Percentiles rank a stretch among this genome's conserved stretches.
phyloP scores from a whole-genome alignment of 2,329 filamentous ascomycete genomes.

The Parasarocladium wereldwijsianum region DNA sequence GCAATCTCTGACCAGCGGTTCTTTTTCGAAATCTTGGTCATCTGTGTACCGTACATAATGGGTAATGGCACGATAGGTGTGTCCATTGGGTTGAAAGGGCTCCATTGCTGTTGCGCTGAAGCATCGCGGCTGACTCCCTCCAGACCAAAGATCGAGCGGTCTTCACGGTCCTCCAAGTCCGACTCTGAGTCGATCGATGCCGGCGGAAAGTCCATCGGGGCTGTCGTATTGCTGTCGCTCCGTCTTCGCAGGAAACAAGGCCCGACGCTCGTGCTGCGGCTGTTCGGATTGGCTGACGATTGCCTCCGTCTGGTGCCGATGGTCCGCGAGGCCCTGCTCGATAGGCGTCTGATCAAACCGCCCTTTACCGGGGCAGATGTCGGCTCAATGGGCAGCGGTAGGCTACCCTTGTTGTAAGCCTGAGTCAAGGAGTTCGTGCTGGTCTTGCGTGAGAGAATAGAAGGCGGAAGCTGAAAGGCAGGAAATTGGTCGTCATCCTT shows the following conservation, averaged over 20 bases:
- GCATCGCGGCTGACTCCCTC: not conserved
- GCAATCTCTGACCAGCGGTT: slow-evolving; percentile 56
- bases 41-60: slow-evolving; percentile 61
- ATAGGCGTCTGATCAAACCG: slow-evolving; percentile 66
- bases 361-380: slow-evolving; percentile 19
- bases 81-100: slow-evolving; percentile 32
- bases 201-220: slow-evolving; percentile 32
- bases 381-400: slow-evolving; percentile 35
- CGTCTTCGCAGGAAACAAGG: slow-evolving; percentile 76
- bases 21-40: slow-evolving; percentile 80
- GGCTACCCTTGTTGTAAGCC: slow-evolving; percentile 35
- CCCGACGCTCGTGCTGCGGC: slow-evolving; percentile 76
- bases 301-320: slow-evolving; percentile 54
- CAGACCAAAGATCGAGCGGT: slow-evolving; percentile 19
- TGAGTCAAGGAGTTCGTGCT: slow-evolving; percentile 51
- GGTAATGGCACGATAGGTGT: slow-evolving; percentile 64
- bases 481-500: slow-evolving; percentile 37
- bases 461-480: slow-evolving; percentile 56
- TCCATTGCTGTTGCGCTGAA: slow-evolving; percentile 21
- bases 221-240: slow-evolving; percentile 75
- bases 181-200: slow-evolving; percentile 38
- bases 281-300: slow-evolving; percentile 62
- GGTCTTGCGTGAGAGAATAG: slow-evolving; percentile 45
- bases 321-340: slow-evolving; percentile 60
- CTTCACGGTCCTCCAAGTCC: slow-evolving; percentile 37